phyloP scores from a whole-genome alignment of 768 basidiomycete genomes.

The Lactifluus echinatus region DNA sequence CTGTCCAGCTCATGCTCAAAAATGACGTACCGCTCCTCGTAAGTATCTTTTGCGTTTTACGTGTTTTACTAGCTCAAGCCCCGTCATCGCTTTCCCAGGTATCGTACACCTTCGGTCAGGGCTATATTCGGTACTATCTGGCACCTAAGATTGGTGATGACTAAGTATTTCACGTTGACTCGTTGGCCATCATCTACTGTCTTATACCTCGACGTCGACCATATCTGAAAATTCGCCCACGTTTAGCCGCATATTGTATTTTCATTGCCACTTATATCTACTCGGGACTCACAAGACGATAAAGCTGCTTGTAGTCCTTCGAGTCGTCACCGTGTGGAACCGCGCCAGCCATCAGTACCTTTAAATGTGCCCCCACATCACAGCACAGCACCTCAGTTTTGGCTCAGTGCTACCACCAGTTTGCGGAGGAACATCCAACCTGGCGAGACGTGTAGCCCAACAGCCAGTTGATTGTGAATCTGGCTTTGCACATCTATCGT shows the following conservation, averaged over 20 bases:
- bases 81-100: slow-evolving; percentile 41
- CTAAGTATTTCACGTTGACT: slow-evolving; percentile 31
- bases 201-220: neutral
- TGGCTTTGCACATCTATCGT: too few species aligned
- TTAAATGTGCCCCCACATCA: too few species aligned
- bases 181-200: neutral
- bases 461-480: too few species aligned
- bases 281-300: neutral
- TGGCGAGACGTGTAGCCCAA: too few species aligned
- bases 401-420: neutral
- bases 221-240: neutral
- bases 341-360: neutral
- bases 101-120: slow-evolving; percentile 82
- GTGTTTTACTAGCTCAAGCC: neutral
- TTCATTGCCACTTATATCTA: neutral
- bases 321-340: neutral
- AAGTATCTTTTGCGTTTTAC: slow-evolving; percentile 23
- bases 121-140: slow-evolving; percentile 87
- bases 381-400: too few species aligned
- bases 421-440: too few species aligned
- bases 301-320: neutral
- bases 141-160: slow-evolving; percentile 94
- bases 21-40: slow-evolving; percentile 88
- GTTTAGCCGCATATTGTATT: slow-evolving; percentile 1
- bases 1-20: slow-evolving; percentile 82